Evolutionary conservation across 257 asterid species (phyloP).

Genomic region (Salvia miltiorrhiza): DNA sequence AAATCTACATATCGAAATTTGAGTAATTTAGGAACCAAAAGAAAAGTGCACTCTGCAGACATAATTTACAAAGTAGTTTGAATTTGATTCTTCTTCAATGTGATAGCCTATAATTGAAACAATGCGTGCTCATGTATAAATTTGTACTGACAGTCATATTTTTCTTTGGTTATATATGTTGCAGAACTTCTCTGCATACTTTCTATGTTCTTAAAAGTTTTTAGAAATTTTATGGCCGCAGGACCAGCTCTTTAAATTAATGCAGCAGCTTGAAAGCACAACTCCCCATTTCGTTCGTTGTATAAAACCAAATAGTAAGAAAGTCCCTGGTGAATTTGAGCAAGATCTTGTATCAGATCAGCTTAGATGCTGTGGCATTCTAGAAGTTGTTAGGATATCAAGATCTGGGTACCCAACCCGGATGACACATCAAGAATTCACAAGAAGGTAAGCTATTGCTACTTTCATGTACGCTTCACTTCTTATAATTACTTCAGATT

Average conservation of each 20-base stretch:
- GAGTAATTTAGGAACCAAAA: background rate
- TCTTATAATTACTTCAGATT: slow-evolving; percentile 8
- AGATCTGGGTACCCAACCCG: slow-evolving; percentile 89
- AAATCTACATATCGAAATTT: background rate
- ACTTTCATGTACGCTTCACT: slow-evolving; percentile 13
- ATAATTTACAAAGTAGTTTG: background rate
- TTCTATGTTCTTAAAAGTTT: background rate
- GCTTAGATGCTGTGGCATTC: slow-evolving; percentile 80
- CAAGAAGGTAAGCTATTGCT: slow-evolving; percentile 56
- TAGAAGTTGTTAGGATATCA: slow-evolving; percentile 78
- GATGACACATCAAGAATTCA: slow-evolving; percentile 79
- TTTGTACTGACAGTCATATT: background rate
- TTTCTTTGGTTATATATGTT: background rate
- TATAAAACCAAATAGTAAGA: slow-evolving; percentile 77
- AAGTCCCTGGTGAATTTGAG: slow-evolving; percentile 71
- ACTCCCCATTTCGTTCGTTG: slow-evolving; percentile 88
- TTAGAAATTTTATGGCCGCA: slow-evolving; percentile 35
- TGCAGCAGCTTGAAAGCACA: slow-evolving; percentile 87
- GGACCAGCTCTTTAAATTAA: slow-evolving; percentile 76
- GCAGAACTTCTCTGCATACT: background rate
- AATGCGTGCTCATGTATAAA: background rate
- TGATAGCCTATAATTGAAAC: background rate
- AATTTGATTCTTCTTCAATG: background rate
- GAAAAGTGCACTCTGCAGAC: background rate
- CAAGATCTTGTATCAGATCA: slow-evolving; percentile 70